Evolutionary conservation across 352 stramenopile genomes (phyloP), one percentile per base, ranked within the genome.

Genomic region (Pythium dissotocum): DNA sequence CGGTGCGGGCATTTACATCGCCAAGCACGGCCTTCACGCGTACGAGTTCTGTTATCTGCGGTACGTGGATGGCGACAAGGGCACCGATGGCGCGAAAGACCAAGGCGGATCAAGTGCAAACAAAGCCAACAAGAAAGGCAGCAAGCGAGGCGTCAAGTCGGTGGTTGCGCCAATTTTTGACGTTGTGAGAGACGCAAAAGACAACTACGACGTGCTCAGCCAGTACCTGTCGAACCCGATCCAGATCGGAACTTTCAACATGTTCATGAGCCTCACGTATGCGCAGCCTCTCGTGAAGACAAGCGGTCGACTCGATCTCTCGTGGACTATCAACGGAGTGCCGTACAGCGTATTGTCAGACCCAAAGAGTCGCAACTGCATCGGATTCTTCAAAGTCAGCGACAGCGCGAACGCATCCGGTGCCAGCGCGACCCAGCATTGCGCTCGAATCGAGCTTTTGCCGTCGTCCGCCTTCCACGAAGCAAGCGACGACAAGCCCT

Each of bases 11-110:
- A 87, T 89, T 28, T 87, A 85, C 36, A 77, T 83, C 52, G 77
- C 78, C 53, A 89, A 87, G 64, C 85, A 85, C 53, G 80, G 80
- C 2, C 65, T 89, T 18, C 78, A 87, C 12, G 73, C 58, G 10
- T 89, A 87, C 61, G 77, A 89, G 53, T 89, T 89, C 55, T 81
- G 58, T 42, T 89, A 89, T 58, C 51, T 89, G 6, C 75, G 77
- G 0, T 79, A 79, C 60, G 65, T 49, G 4, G 77, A 86, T 46
- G 52, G 53, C 5, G 76, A 80, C 0, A 48, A 33, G 2, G 70
- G 73, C 21, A 26, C 77, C 9, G 69, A 74, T 18, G 71, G 78
- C 5, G 7, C 75, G 28, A 59, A 54, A 2, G 21, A 24, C 21
- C 21, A 24, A 24, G 21, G 21, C 21, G 21, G 21, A 24, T 24